Conservation (phyloP, 176 grass and related monocot species). For the Microstegium vimineum region DNA sequence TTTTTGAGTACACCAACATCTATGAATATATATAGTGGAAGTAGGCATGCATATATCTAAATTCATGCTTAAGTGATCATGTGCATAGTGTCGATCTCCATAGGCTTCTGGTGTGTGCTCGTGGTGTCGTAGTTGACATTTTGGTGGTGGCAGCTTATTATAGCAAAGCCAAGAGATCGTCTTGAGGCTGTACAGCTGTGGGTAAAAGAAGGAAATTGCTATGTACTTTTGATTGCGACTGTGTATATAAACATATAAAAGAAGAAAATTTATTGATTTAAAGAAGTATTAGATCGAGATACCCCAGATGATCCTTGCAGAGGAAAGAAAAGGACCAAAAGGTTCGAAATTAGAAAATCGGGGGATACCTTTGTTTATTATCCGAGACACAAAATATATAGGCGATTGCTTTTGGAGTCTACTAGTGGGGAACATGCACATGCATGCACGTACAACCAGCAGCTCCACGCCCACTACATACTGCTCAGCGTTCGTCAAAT, state of each 20-base stretch:
- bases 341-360: background rate
- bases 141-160: too few species aligned
- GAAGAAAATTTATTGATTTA: background rate
- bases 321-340: background rate
- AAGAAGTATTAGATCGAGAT: background rate
- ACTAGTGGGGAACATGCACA: conserved; percentile 31
- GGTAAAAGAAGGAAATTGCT: too few species aligned
- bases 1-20: background rate
- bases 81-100: too few species aligned
- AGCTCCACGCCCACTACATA: background rate
- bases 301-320: background rate
- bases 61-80: too few species aligned
- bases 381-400: conserved; percentile 29
- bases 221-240: background rate
- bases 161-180: too few species aligned
- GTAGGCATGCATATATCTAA: too few species aligned
- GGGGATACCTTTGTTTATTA: conserved; percentile 11
- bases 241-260: background rate
- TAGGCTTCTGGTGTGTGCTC: too few species aligned
- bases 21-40: too few species aligned
- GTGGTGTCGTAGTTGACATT: too few species aligned
- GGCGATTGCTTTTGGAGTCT: conserved; percentile 4
- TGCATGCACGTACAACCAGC: conserved; percentile 34
- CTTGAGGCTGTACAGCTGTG: too few species aligned
- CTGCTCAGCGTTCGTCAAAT: background rate